Evolutionary conservation across 805 yeast species (phyloP).

Genomic region (Cyberlindnera saturnus): DNA sequence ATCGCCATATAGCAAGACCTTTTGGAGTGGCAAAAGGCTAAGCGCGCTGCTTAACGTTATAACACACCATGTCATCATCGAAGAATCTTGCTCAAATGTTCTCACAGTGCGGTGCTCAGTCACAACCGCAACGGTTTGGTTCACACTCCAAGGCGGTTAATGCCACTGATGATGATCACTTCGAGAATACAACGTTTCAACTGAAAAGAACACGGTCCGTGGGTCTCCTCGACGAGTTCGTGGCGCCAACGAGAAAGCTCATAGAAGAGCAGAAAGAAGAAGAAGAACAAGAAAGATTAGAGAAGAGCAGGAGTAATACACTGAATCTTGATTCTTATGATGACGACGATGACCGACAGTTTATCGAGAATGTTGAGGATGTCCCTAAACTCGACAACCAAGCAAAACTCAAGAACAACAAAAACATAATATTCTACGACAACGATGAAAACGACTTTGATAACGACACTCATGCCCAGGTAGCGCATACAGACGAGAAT

Average conservation of each 20-base stretch:
- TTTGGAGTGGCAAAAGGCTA: background rate
- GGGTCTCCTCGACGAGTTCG: constrained; percentile 71
- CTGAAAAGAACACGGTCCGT: constrained; percentile 77
- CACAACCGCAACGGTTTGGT: constrained; percentile 5
- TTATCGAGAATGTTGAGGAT: constrained; percentile 20
- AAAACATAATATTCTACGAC: constrained; percentile 14
- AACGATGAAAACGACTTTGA: constrained; percentile 16
- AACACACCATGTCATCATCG: constrained; percentile 11
- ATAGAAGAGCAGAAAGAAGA: constrained; percentile 25
- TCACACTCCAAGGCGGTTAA: constrained; percentile 41
- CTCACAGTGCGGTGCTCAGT: constrained; percentile 9
- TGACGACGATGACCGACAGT: constrained; percentile 11
- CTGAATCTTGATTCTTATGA: constrained; percentile 10
- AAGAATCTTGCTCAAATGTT: constrained; percentile 19
- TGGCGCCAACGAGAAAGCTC: constrained; percentile 39
- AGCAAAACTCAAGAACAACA: constrained; percentile 2
- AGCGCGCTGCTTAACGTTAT: background rate
- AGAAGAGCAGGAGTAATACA: constrained; percentile 1
- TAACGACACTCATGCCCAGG: constrained; percentile 12
- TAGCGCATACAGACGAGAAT: constrained; percentile 31
- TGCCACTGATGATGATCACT: constrained; percentile 66
- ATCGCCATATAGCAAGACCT: too few relatives aligned
- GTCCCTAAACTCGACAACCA: constrained; percentile 3
- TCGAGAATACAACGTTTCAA: constrained; percentile 63
- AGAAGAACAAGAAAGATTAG: constrained; percentile 1